phyloP scores from a whole-genome alignment of 208 protist genomes.

The Wallacemonas rigidus region DNA sequence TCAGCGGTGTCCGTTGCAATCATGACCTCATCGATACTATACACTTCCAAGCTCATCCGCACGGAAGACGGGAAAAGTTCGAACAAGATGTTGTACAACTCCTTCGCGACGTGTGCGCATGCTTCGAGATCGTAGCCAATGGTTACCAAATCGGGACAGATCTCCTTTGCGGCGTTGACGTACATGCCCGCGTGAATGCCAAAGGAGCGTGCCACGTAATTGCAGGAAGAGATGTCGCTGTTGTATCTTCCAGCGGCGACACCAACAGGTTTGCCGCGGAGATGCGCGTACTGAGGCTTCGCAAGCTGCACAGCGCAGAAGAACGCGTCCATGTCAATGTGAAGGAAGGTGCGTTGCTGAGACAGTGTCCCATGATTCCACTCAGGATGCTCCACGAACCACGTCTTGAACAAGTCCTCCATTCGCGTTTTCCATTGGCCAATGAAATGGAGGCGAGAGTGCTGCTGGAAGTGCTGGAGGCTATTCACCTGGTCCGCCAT shows the following conservation, averaged over 20 bases:
- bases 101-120: conserved; percentile 61
- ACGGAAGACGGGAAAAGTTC: conserved; percentile 46
- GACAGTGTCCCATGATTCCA: conserved; percentile 72
- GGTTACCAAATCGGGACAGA: conserved; percentile 87
- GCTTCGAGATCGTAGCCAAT: conserved; percentile 90
- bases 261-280: conserved; percentile 78
- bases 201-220: conserved; percentile 88
- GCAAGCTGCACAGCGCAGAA: conserved; percentile 92
- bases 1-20: conserved; percentile 76
- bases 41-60: conserved; percentile 82
- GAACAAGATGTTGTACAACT: conserved; percentile 80
- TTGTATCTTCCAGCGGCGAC: conserved; percentile 85
- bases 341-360: conserved; percentile 69
- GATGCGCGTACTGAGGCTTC: conserved; percentile 78
- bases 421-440: conserved; percentile 89
- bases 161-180: conserved; percentile 72
- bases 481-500: conserved; percentile 71
- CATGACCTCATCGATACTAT: conserved; percentile 90
- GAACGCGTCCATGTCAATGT: conserved; percentile 96
- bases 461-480: conserved; percentile 85
- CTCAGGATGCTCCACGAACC: conserved; percentile 60
- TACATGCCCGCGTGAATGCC: conserved; percentile 94
- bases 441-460: conserved; percentile 94
- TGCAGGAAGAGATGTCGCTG: conserved; percentile 93
- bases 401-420: conserved; percentile 63